Evolutionary conservation across 2,329 filamentous ascomycete genomes (phyloP).

Genomic region (Aspergillus amoenus): DNA sequence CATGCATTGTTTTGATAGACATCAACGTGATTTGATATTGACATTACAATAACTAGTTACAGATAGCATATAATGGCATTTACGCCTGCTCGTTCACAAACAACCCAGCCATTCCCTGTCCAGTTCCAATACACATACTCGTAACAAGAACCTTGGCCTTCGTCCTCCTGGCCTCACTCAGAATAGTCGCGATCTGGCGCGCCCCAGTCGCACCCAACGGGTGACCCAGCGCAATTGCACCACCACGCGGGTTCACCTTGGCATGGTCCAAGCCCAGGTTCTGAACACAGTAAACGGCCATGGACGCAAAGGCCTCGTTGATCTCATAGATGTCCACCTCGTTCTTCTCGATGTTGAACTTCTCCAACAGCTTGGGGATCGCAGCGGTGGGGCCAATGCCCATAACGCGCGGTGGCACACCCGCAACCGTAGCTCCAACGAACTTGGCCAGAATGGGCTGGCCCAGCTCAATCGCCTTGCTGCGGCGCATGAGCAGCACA

Average conservation of each 20-base stretch:
- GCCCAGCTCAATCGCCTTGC: slow-evolving; percentile 78
- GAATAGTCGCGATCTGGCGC: slow-evolving; percentile 84
- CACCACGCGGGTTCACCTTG: slow-evolving; percentile 89
- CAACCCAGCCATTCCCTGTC: slow-evolving; percentile 66
- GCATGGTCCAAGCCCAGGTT: slow-evolving; percentile 62
- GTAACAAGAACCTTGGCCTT: slow-evolving; percentile 91
- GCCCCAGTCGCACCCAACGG: slow-evolving; percentile 87
- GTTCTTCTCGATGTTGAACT: slow-evolving; percentile 73
- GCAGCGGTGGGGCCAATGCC: slow-evolving; percentile 68
- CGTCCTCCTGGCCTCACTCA: slow-evolving; percentile 78
- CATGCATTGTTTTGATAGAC: not conserved
- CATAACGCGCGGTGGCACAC: slow-evolving; percentile 92
- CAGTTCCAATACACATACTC: slow-evolving; percentile 79
- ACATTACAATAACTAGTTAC: not conserved
- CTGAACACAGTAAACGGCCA: slow-evolving; percentile 91
- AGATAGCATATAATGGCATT: slow-evolving; percentile 3
- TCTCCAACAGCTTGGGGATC: slow-evolving; percentile 76
- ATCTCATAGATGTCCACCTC: slow-evolving; percentile 91
- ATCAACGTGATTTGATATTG: not conserved
- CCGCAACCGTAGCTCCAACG: slow-evolving; percentile 85
- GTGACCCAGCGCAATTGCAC: slow-evolving; percentile 89
- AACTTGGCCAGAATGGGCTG: slow-evolving; percentile 95
- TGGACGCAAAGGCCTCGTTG: slow-evolving; percentile 97
- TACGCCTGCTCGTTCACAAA: slow-evolving; percentile 63
- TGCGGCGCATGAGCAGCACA: slow-evolving; percentile 90